Base-by-base conservation (phyloP, 208 protist species). In the Wallacemonas sp. region DNA sequence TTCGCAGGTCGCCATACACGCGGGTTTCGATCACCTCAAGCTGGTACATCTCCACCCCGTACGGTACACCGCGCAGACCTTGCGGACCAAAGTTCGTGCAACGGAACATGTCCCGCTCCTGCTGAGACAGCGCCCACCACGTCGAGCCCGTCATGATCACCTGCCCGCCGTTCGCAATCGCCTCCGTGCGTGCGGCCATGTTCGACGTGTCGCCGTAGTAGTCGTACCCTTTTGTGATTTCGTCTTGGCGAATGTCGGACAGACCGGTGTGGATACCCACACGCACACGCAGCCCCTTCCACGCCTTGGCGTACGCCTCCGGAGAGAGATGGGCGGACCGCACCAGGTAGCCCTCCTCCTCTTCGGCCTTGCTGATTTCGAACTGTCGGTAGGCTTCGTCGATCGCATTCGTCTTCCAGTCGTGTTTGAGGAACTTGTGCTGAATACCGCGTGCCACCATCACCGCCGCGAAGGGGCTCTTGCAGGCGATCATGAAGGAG, bases 401-500 rank as follows among this genome's bases (percentile, higher is more conserved):
- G 24, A 90, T 70, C 36, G 49, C 67, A 19, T 21, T 34, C 28
- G 68, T 85, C 4, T 65, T 69, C 85, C 85, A 91, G 77, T 82
- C 72, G 69, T 78, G 33, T 38, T 62, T 62, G 27, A 85, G 55
- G 61, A 93, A 77, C 66, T 53, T 72, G 36, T 38, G 62, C 70
- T 93, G 84, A 24, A 91, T 55, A 9, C 79, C 87, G 0, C 62
- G 47, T 31, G 72, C 77, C 21, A 86, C 77, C 38, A 68, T 38
- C 54, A 88, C 75, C 11, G 77, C 81, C 24, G 51, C 71, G 28
- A 28, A 59, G 30, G 79, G 61, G 63, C 62, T 67, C 64, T 78
- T 83, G 81, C 79, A 84, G 36, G 85, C 79, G 34, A 91, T 87
- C 84, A 94, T 91, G 77, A 94, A 91, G 47, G 88, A 79, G 78